These are phyloP conservation scores for Ophiocordyceps camponoti-saundersi DNA, from an alignment of 2,329 filamentous ascomycete genomes.

Conservation along the genomic window DNA sequence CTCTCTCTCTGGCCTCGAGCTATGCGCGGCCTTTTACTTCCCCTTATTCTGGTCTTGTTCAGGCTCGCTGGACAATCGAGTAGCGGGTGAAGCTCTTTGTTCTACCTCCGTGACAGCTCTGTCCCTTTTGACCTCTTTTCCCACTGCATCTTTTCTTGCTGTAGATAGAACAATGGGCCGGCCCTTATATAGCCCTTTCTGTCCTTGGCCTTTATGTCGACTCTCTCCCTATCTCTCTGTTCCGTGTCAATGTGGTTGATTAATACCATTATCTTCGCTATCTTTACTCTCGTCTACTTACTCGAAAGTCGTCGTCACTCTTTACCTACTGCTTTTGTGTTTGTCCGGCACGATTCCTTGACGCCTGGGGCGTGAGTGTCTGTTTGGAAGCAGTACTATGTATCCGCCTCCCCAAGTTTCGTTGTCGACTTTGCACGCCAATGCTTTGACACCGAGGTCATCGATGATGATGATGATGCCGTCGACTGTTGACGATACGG, in stretches of 20 bases:
- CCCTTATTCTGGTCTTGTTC: neutral
- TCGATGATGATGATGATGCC: neutral
- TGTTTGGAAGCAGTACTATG: neutral
- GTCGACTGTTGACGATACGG: neutral
- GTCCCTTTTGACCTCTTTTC: constrained; percentile 1
- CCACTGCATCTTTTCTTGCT: neutral
- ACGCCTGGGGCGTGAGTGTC: neutral
- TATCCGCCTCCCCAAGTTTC: neutral
- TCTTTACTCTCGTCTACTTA: neutral
- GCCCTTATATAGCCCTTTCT: neutral
- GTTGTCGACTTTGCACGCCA: neutral
- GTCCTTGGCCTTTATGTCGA: neutral
- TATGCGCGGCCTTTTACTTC: neutral
- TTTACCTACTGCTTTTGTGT: neutral
- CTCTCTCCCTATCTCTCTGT: neutral
- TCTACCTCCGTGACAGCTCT: neutral
- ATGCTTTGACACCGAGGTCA: neutral
- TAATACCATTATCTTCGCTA: neutral
- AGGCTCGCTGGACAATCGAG: neutral
- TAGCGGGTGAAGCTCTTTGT: neutral
- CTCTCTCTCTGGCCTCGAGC: neutral
- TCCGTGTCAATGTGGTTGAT: neutral
- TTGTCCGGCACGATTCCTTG: neutral
- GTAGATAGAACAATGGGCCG: neutral
- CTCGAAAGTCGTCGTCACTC: neutral